Conservation (phyloP, 495 filamentous ascomycete species). For the Podospora fimiseda region DNA sequence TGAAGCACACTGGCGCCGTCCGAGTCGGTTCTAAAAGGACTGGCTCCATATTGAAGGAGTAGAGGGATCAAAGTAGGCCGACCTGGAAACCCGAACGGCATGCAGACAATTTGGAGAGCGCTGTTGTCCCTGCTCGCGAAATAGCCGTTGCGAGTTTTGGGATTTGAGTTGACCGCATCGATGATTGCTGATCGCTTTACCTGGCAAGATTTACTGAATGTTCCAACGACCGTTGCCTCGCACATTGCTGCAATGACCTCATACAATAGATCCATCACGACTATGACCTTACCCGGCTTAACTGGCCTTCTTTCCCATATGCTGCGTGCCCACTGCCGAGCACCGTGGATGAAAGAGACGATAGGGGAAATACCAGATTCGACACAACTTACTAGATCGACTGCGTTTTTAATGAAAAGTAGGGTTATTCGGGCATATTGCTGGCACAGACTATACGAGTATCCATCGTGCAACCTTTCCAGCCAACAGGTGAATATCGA, state of each 20-base stretch:
- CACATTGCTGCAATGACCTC: constrained; percentile 11
- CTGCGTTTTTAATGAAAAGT: background rate
- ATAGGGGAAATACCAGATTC: background rate
- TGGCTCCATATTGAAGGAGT: constrained; percentile 10
- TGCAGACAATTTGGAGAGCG: constrained; percentile 5
- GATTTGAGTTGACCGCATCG: background rate
- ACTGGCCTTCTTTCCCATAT: no score
- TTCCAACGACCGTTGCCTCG: constrained; percentile 11
- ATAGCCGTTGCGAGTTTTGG: background rate
- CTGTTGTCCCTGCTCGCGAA: background rate
- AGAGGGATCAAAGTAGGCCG: background rate
- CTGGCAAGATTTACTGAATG: no score
- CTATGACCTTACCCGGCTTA: background rate
- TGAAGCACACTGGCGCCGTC: constrained; percentile 12
- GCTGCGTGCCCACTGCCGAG: background rate
- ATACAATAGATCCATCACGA: background rate
- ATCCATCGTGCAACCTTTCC: no score
- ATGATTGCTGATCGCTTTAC: constrained; percentile 7
- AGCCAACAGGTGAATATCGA: no score
- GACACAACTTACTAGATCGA: background rate
- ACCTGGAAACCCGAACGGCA: background rate
- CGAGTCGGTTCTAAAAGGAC: constrained; percentile 3
- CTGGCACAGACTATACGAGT: no score
- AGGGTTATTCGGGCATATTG: background rate
- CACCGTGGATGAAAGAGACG: background rate